Evolutionary conservation across 2,329 filamentous ascomycete genomes (phyloP).

Genomic region (Amauroascus niger): DNA sequence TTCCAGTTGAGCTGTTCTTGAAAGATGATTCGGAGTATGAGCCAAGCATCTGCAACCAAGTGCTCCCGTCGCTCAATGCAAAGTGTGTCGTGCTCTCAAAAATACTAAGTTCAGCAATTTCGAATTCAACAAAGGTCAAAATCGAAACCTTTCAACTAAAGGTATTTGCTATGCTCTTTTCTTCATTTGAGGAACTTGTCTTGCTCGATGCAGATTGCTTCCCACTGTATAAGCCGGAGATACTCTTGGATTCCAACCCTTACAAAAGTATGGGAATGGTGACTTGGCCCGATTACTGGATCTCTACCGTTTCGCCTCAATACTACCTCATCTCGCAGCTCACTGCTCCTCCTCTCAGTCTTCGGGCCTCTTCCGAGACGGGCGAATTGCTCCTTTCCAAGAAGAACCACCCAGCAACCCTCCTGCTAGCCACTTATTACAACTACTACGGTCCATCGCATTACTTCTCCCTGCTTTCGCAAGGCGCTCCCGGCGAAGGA

Average conservation of each 20-base stretch:
- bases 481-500: constrained; percentile 41
- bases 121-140: constrained; percentile 21
- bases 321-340: constrained; percentile 35
- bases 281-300: constrained; percentile 49
- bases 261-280: constrained; percentile 46
- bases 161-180: constrained; percentile 48
- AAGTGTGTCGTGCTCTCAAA: constrained; percentile 20
- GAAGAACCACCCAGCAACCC: constrained; percentile 31
- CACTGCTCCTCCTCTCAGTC: constrained; percentile 16
- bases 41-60: constrained; percentile 23
- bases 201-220: constrained; percentile 51
- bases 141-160: constrained; percentile 47
- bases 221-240: constrained; percentile 39
- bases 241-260: constrained; percentile 43
- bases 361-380: constrained; percentile 32
- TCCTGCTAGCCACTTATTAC: constrained; percentile 43
- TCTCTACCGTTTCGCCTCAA: constrained; percentile 34
- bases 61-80: constrained; percentile 27
- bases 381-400: constrained; percentile 42
- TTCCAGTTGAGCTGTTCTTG: constrained; percentile 32
- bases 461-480: constrained; percentile 40
- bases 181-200: constrained; percentile 50
- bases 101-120: constrained; percentile 5
- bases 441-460: constrained; percentile 40
- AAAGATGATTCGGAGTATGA: constrained; percentile 24